phyloP scores from a whole-genome alignment of 192 early-diverging fungal genomes.

The Umbelopsis sp. region DNA sequence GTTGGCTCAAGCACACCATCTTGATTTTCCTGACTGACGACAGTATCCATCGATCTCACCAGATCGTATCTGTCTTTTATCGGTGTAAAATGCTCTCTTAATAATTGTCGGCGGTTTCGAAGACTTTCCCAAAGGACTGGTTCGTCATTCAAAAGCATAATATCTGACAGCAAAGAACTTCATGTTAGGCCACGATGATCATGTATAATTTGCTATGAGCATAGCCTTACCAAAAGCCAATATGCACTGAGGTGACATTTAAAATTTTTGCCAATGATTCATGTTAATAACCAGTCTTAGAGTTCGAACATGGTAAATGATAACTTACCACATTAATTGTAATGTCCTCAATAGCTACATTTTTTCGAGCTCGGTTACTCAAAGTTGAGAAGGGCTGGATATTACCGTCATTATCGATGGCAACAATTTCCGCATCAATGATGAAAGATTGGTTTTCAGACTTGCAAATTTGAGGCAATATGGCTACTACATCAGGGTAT shows the following conservation, averaged over 20 bases:
- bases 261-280: not conserved
- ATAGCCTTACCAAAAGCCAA: slow-evolving; percentile 14
- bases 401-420: slow-evolving; percentile 75
- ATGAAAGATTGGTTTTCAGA: slow-evolving; percentile 72
- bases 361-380: slow-evolving; percentile 79
- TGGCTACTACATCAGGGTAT: slow-evolving; percentile 82
- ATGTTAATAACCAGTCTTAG: not conserved
- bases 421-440: slow-evolving; percentile 87
- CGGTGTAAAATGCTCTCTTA: slow-evolving; percentile 63
- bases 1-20: no score
- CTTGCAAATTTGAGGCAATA: slow-evolving; percentile 58
- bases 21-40: no score
- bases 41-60: slow-evolving; percentile 38
- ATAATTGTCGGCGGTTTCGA: slow-evolving; percentile 62
- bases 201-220: not conserved
- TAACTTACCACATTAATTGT: slow-evolving; percentile 27
- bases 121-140: slow-evolving; percentile 69
- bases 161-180: not conserved
- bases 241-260: slow-evolving; percentile 8
- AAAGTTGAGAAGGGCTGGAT: slow-evolving; percentile 87
- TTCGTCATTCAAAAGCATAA: slow-evolving; percentile 34
- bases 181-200: not conserved
- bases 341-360: slow-evolving; percentile 44
- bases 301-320: not conserved
- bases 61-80: slow-evolving; percentile 72